Percentiles rank a stretch among this genome's conserved stretches.
These are phyloP conservation scores for Wickerhamiella pararugosa DNA, from an alignment of 1,139 yeast species.

Conservation along the genomic window DNA sequence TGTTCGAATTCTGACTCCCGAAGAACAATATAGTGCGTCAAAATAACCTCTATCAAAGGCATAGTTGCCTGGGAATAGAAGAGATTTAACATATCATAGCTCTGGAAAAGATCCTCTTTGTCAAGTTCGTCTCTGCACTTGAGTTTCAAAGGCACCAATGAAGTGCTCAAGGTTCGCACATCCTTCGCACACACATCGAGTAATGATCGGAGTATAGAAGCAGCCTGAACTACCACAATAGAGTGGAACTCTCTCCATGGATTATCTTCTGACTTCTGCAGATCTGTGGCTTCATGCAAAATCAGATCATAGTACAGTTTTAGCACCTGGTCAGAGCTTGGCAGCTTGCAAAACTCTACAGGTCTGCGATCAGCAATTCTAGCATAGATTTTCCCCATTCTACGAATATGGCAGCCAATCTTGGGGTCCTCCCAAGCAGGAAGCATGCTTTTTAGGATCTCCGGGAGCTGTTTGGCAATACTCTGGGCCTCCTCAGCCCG, in stretches of 20 bases:
- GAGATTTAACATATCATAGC: slow-evolving; percentile 38
- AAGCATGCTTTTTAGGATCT: slow-evolving; percentile 38
- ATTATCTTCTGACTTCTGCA: slow-evolving; percentile 23
- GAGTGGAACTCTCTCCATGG: slow-evolving; percentile 41
- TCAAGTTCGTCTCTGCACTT: slow-evolving; percentile 43
- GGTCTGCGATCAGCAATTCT: slow-evolving; percentile 45
- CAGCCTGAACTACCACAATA: slow-evolving; percentile 53
- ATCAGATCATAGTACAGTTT: slow-evolving; percentile 39
- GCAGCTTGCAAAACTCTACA: slow-evolving; percentile 54
- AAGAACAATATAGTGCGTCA: slow-evolving; percentile 57
- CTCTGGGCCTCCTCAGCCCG: slow-evolving; percentile 38
- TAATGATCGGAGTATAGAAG: slow-evolving; percentile 48
- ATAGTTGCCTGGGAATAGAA: slow-evolving; percentile 40
- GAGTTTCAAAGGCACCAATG: slow-evolving; percentile 28
- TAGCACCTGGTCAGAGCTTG: slow-evolving; percentile 42
- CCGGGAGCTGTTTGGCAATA: slow-evolving; percentile 44
- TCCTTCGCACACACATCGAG: slow-evolving; percentile 47
- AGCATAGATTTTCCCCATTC: slow-evolving; percentile 61
- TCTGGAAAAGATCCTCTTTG: slow-evolving; percentile 41
- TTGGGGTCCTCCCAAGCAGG: slow-evolving; percentile 39
- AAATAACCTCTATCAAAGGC: slow-evolving; percentile 46
- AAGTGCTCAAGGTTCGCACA: slow-evolving; percentile 35
- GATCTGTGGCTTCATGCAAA: slow-evolving; percentile 26
- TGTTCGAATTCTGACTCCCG: slow-evolving; percentile 62
- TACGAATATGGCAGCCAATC: slow-evolving; percentile 54